Conservation (phyloP, 129 eudicot species). For the Sambucus nigra region DNA sequence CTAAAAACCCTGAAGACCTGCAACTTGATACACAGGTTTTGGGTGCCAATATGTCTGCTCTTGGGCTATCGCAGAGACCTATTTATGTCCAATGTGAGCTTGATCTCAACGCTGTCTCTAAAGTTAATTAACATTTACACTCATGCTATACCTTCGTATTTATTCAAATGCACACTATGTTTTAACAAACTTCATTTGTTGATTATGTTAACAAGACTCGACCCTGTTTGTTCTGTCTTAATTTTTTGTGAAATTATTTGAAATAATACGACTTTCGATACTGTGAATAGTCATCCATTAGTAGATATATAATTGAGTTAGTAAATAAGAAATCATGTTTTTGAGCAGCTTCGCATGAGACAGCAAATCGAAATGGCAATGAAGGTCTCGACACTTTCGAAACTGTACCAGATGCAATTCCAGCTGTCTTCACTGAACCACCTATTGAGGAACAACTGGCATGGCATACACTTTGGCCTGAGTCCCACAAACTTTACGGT, state of each 20-base stretch:
- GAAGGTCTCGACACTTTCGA: constrained; percentile 79
- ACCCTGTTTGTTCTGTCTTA: not conserved
- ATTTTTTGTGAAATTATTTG: too few relatives aligned
- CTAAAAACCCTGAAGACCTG: constrained; percentile 41
- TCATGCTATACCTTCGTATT: constrained; percentile 1
- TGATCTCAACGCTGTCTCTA: constrained; percentile 7
- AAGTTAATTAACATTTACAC: not conserved
- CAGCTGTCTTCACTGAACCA: constrained; percentile 73
- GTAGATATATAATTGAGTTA: too few relatives aligned
- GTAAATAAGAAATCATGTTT: not conserved
- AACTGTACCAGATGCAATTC: constrained; percentile 91
- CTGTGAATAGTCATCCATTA: too few relatives aligned
- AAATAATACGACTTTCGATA: too few relatives aligned
- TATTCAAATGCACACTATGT: not conserved
- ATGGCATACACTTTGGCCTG: constrained; percentile 97
- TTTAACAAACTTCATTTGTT: not conserved
- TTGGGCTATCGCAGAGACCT: constrained; percentile 95
- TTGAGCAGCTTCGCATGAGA: constrained; percentile 47
- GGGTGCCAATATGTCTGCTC: constrained; percentile 99
- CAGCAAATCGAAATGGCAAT: constrained; percentile 36
- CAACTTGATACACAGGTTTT: constrained; percentile 61
- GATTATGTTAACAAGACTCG: not conserved
- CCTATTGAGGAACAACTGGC: constrained; percentile 95
- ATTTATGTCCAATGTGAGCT: constrained; percentile 63
- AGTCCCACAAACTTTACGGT: constrained; percentile 96